Evolutionary conservation across 2,329 filamentous ascomycete species (phyloP).

Genomic region (Botryosphaeria dothidea): DNA sequence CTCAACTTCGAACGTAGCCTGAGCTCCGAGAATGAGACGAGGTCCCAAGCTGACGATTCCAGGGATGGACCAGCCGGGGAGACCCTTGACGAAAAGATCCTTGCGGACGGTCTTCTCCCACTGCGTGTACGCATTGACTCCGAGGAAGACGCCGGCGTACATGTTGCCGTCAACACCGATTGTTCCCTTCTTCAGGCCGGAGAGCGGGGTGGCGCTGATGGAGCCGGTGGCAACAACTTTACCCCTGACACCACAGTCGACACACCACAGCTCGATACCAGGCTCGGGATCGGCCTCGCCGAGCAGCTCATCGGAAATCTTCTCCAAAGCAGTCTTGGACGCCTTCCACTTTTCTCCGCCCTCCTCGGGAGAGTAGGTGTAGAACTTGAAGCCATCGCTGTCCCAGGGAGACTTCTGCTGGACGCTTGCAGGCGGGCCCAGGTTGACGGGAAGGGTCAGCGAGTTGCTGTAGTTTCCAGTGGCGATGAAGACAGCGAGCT

Average conservation of each 20-base stretch:
- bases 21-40: constrained; percentile 12
- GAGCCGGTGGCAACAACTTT: constrained; percentile 19
- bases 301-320: constrained; percentile 13
- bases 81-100: constrained; percentile 19
- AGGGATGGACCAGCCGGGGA: constrained; percentile 21
- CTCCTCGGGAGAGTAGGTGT: constrained; percentile 11
- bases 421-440: constrained; percentile 11
- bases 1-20: constrained; percentile 17
- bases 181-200: constrained; percentile 19
- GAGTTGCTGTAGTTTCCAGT: constrained; percentile 18
- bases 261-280: constrained; percentile 22
- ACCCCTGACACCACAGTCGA: constrained; percentile 22
- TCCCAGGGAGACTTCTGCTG: constrained; percentile 20
- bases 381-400: constrained; percentile 17
- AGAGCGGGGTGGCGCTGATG: constrained; percentile 18
- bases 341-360: neutral
- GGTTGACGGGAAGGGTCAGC: constrained; percentile 13
- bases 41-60: constrained; percentile 17
- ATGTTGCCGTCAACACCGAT: constrained; percentile 20
- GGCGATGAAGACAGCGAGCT: constrained; percentile 11
- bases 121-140: constrained; percentile 21
- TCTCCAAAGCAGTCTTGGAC: neutral
- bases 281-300: constrained; percentile 20
- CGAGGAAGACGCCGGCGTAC: constrained; percentile 21
- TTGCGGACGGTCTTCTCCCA: constrained; percentile 21